Conservation (phyloP, 2,329 filamentous ascomycete genomes). For the Venturia aucupariae region DNA sequence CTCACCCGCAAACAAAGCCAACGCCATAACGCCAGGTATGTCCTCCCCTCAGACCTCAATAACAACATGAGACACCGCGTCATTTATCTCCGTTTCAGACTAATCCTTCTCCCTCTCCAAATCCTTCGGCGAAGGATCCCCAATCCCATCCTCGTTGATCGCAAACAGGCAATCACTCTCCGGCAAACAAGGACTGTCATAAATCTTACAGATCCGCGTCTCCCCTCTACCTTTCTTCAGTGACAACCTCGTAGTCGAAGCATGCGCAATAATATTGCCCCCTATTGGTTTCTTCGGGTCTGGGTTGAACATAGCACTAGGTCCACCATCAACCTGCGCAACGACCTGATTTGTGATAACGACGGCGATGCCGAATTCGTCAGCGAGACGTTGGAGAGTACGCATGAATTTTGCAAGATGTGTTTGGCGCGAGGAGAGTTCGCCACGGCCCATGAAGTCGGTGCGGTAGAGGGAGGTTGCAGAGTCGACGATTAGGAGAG, state of each 20-base stretch:
- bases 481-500: slow-evolving; percentile 88
- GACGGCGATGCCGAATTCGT: slow-evolving; percentile 89
- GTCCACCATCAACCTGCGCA: slow-evolving; percentile 92
- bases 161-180: slow-evolving; percentile 96
- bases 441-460: slow-evolving; percentile 92
- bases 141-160: slow-evolving; percentile 94
- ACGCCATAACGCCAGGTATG: not conserved
- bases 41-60: not conserved
- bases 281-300: slow-evolving; percentile 99
- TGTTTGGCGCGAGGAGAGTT: slow-evolving; percentile 86
- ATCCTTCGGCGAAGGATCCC: slow-evolving; percentile 91
- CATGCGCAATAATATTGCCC: slow-evolving; percentile 97
- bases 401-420: slow-evolving; percentile 86
- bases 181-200: slow-evolving; percentile 92
- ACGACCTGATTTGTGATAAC: slow-evolving; percentile 99
- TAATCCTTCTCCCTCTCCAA: slow-evolving; percentile 62
- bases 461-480: slow-evolving; percentile 93
- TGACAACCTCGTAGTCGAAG: slow-evolving; percentile 87
- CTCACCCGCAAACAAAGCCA: not conserved
- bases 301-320: slow-evolving; percentile 96
- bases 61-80: not conserved
- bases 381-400: slow-evolving; percentile 65
- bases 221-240: slow-evolving; percentile 92
- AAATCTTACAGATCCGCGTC: slow-evolving; percentile 97
- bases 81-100: too few species aligned